Evolutionary conservation across 805 yeast genomes (phyloP).

Genomic region (Metschnikowia reukaufii): DNA sequence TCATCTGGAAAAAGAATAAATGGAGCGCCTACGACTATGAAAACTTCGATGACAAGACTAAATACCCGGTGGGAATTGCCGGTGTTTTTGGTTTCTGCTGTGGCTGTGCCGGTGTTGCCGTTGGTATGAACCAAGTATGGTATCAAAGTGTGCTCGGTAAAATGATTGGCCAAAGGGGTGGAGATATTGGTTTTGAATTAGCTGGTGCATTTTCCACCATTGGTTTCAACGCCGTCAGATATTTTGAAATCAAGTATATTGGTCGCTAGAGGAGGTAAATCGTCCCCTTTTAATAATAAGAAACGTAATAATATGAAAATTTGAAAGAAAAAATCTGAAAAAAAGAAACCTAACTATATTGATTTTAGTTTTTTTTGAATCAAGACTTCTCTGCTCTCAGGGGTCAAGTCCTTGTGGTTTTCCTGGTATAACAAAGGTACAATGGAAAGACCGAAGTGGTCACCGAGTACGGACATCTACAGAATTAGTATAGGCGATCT

Average conservation of each 20-base stretch:
- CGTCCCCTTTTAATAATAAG: too few relatives aligned
- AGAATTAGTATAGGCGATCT: too few relatives aligned
- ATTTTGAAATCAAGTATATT: conserved; percentile 62
- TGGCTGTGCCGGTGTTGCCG: conserved; percentile 81
- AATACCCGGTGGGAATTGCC: conserved; percentile 75
- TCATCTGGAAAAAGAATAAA: conserved; percentile 67
- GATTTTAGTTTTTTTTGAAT: too few relatives aligned
- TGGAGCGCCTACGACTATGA: conserved; percentile 60
- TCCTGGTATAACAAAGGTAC: too few relatives aligned
- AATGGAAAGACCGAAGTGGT: too few relatives aligned
- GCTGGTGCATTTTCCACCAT: conserved; percentile 66
- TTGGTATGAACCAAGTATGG: conserved; percentile 89
- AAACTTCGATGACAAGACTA: conserved; percentile 55
- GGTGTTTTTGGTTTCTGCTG: conserved; percentile 78
- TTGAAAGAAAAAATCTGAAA: too few relatives aligned
- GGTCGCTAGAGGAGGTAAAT: conserved; percentile 41
- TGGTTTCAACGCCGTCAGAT: conserved; percentile 57
- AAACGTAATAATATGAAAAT: too few relatives aligned
- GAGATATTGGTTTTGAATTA: conserved; percentile 85
- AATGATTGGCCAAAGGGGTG: conserved; percentile 66
- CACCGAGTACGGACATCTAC: too few relatives aligned
- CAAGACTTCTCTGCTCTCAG: too few relatives aligned
- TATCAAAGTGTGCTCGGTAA: conserved; percentile 71
- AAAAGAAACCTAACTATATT: too few relatives aligned
- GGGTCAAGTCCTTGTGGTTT: too few relatives aligned